Base-by-base conservation (phyloP, 2,329 filamentous ascomycete species). In the Rasamsonia emersonii region DNA sequence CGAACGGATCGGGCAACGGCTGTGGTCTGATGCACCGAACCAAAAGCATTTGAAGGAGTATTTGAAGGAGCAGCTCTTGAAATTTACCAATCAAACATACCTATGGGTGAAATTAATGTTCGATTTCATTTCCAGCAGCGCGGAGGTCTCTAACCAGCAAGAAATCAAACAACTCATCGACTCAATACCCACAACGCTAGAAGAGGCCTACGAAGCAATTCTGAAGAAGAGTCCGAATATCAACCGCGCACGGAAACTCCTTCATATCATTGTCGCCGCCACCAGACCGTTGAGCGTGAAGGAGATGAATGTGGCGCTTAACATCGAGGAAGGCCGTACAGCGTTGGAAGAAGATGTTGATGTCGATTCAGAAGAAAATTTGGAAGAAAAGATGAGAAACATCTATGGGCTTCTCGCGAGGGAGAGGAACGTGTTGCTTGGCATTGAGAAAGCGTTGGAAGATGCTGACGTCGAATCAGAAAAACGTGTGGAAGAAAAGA, bases 41-140 rank as follows among this genome's bases (percentile, higher is more conserved):
- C 29, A 38, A 5, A 13, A 30, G 4, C 21, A 36, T 3, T 38
- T 62, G 8, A 16, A 39, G 3, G 30, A 50, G 3, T 31, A 46
- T 3, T 47, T 65, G 1, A 51, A 44, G 29, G 32, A 46, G 2
- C 43, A 62, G 17, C 46, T 54, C 7, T n/a, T n/a, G n/a, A n/a
- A n/a, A n/a, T n/a, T n/a, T n/a, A n/a, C n/a, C n/a, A n/a, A n/a
- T n/a, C n/a, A n/a, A n/a, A 65, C 59, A 1, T 65, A 64, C 37
- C 49, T 65, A 1, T 65, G 61, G 61, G 45, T 63, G 2, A 33
- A 49, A 35, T 49, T 62, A 0, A 56, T 42, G 0, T 40, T 64
- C 2, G 38, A 53, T 7, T 40, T 57, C 3, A 50, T n/a, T n/a
- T 63, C 18, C 26, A 49, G 4, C 25, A 36, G 3, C 42, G 18